Evolutionary conservation across 345 rosid species (phyloP), one percentile per base, ranked within the genome.

Genomic region (Acer negundo): DNA sequence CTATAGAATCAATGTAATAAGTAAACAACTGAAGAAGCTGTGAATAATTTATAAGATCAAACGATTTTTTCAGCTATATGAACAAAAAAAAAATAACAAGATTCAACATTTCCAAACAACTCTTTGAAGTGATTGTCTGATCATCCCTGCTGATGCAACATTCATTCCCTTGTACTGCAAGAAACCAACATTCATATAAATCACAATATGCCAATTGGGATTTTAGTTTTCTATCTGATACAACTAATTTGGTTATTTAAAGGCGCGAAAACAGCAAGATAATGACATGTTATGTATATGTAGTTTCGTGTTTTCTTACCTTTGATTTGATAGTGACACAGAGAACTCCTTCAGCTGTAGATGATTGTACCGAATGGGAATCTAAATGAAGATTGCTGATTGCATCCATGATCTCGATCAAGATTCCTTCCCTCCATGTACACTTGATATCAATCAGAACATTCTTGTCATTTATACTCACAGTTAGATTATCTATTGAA

Each of bases 321-420:
- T 91, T 86, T 72, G 92, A 86, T 72, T 85, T 88, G 40, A 94
- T 86, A 11, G 90, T 83, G 74, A 91, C 75, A 63, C 87, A 90
- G 15, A 97, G 88, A 56, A 90, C 75, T 56, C 94, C 97, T 13
- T 89, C 89, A 1, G 62, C 75, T 35, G 87, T 89, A 7, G 93
- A 86, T 7, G 99, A 94, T 51, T 90, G 93, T 53, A 97, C 90
- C 0, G 97, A 86, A 79, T 90, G 90, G 51, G 92, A 92, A 88
- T 97, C 97, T 73, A 97, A 72, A 69, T 80, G 83, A 72, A 90
- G 89, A 81, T 75, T 79, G 87, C 88, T 86, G 42, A 84, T 74
- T 59, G 82, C 93, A 83, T 90, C 95, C 87, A 96, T 87, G 62
- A 94, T 85, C 85, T 90, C 94, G 5, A 96, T 86, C 84, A 96